Evolutionary conservation across 1,139 yeast genomes (phyloP).

Genomic region (Debaryomyces fabryi): DNA sequence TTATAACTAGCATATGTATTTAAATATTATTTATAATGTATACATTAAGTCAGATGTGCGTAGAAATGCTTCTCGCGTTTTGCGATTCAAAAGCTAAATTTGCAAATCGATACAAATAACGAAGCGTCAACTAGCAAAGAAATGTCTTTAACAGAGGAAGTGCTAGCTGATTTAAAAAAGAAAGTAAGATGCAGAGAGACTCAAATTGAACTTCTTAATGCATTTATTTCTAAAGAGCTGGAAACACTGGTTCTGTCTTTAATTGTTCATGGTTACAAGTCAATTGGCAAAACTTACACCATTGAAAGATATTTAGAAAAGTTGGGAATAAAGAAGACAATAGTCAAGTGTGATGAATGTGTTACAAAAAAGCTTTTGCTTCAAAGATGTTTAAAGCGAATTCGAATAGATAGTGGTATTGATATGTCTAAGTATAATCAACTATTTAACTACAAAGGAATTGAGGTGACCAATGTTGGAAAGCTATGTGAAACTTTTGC

Average conservation of each 20-base stretch:
- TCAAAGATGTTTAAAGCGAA: constrained; percentile 38
- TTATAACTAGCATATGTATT: constrained; percentile 6
- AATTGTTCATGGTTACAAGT: constrained; percentile 44
- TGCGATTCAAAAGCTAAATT: background rate
- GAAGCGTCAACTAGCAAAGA: background rate
- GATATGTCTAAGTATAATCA: constrained; percentile 15
- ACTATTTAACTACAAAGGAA: constrained; percentile 21
- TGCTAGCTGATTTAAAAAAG: constrained; percentile 11
- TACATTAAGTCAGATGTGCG: background rate
- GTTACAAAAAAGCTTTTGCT: constrained; percentile 40
- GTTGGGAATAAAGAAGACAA: constrained; percentile 26
- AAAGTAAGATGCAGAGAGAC: constrained; percentile 22
- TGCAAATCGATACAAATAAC: background rate
- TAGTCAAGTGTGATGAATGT: constrained; percentile 43
- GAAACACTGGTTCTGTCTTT: constrained; percentile 30
- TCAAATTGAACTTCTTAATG: constrained; percentile 32
- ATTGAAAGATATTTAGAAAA: constrained; percentile 30
- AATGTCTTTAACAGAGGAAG: constrained; percentile 6
- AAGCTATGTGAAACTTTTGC: constrained; percentile 49
- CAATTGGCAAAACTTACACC: constrained; percentile 43
- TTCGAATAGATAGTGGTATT: constrained; percentile 33
- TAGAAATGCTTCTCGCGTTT: background rate
- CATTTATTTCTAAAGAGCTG: constrained; percentile 28
- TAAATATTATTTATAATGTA: constrained; percentile 1
- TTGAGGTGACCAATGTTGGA: constrained; percentile 21